Evolutionary conservation across 495 filamentous ascomycete species (phyloP), one percentile per base, ranked within the genome.

Genomic region (Aspergillus baeticus): DNA sequence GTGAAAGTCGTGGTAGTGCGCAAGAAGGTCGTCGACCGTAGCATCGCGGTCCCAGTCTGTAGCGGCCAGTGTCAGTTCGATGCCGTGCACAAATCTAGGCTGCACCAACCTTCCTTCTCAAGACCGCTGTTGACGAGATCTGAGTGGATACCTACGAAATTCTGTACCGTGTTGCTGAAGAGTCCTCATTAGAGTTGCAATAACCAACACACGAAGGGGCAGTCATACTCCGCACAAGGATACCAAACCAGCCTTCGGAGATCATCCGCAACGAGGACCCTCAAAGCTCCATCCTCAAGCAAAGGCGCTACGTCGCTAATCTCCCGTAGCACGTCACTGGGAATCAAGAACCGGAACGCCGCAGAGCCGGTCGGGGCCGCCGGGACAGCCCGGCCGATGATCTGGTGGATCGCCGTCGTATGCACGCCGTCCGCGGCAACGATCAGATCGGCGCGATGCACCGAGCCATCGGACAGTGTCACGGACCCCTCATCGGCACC

Each of bases 351-450:
- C n/a, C 68, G 59, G 26, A 68, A 71, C 0, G 63, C 66, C 29
- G 59, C 59, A 44, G 59, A 47, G 3, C 62, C 60, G 0, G 63
- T 66, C 3, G 44, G 15, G n/a, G 34, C 36, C 0, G 39, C 17
- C 10, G 33, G n/a, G 1, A 48, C 39, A 20, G 15, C 2, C 18
- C 52, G 38, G 2, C 48, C 36, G 54, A 65, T 58, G 17, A 68
- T 64, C 18, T 51, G 67, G 38, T 43, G 61, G 14, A 43, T 56
- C 13, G 64, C 63, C 10, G 61, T 49, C 8, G 74, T 67, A 49
- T 81, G 79, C n/a, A 82, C 53, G 0, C 82, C 82, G 61, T 81
- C 80, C 8, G 77, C 80, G 1, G 68, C 71, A 17, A 84, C 58
- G 14, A 82, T 61, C 5, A 85, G 50, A 59, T 83, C 81, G 1